These are phyloP conservation scores for Pseudozyma hubeiensis DNA, from an alignment of 1,284 basidiomycete species.

Conservation along the genomic window DNA sequence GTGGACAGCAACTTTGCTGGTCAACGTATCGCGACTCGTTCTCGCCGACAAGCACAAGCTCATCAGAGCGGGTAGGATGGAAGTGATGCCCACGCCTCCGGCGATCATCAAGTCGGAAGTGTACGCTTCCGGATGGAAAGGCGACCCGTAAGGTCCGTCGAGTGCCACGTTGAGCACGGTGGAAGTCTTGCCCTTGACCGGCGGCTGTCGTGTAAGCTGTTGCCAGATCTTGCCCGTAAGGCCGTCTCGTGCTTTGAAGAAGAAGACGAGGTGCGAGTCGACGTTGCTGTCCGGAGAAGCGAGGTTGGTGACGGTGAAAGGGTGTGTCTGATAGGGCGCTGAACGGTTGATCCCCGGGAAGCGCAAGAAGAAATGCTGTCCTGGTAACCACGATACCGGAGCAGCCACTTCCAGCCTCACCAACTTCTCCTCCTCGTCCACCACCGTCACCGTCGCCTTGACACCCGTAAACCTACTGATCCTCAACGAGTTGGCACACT, in stretches of 20 bases:
- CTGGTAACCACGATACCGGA: conserved; percentile 50
- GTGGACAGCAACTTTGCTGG: conserved; percentile 15
- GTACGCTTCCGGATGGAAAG: conserved; percentile 34
- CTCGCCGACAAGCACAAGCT: conserved; percentile 29
- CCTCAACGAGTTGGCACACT: conserved; percentile 35
- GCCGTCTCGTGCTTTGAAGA: conserved; percentile 48
- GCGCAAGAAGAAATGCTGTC: conserved; percentile 62
- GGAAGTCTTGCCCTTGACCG: conserved; percentile 22
- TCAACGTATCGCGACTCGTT: conserved; percentile 3
- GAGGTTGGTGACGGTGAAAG: conserved; percentile 62
- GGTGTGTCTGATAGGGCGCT: conserved; percentile 52
- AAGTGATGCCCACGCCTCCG: conserved; percentile 55
- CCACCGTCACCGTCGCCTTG: conserved; percentile 14
- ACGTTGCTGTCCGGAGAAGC: conserved; percentile 25
- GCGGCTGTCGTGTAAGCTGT: conserved; percentile 8
- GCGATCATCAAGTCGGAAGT: conserved; percentile 41
- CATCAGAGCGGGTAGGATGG: conserved; percentile 41
- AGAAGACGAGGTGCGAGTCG: conserved; percentile 42
- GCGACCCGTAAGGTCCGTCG: conserved; percentile 59
- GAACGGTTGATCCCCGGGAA: conserved; percentile 49
- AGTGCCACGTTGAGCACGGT: conserved; percentile 21
- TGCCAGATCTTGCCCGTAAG: conserved; percentile 39
- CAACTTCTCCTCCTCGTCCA: conserved; percentile 37
- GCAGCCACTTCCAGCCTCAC: conserved; percentile 47
- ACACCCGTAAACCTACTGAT: conserved; percentile 37